A percentile compares a stretch with the other conserved stretches of the same genome.
Conservation (phyloP, 1,284 basidiomycete genomes). For the Blastosporella zonata region DNA sequence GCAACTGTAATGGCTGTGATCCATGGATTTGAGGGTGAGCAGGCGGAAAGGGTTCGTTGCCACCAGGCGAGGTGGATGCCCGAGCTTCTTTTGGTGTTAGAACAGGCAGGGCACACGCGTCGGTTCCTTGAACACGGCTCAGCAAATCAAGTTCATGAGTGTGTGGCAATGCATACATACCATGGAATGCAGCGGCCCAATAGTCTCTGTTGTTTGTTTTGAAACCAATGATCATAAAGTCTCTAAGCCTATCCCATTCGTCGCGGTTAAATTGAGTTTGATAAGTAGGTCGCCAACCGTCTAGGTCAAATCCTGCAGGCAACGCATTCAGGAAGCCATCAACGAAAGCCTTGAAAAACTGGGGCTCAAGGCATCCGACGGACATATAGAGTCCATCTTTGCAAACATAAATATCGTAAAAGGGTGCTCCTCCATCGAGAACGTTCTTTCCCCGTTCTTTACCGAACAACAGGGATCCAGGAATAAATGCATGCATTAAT, state of each 20-base stretch:
- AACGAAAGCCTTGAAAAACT: slow-evolving; percentile 66
- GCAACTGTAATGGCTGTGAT: slow-evolving; percentile 14
- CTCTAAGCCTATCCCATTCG: slow-evolving; percentile 59
- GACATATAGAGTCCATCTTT: slow-evolving; percentile 74
- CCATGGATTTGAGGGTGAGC: slow-evolving; percentile 50
- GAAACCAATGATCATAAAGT: slow-evolving; percentile 67
- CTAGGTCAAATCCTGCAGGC: slow-evolving; percentile 37
- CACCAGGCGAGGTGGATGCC: slow-evolving; percentile 29
- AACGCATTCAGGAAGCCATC: slow-evolving; percentile 53
- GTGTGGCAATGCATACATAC: slow-evolving; percentile 32
- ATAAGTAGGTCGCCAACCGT: slow-evolving; percentile 53
- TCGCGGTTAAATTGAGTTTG: slow-evolving; percentile 47
- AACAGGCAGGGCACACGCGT: slow-evolving; percentile 77
- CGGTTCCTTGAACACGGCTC: slow-evolving; percentile 47
- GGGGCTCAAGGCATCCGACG: slow-evolving; percentile 71
- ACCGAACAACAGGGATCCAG: slow-evolving; percentile 36
- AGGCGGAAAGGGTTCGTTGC: slow-evolving; percentile 36
- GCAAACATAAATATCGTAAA: slow-evolving; percentile 75
- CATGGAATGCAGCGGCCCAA: slow-evolving; percentile 68
- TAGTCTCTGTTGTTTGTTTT: slow-evolving; percentile 57
- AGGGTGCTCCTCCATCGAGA: slow-evolving; percentile 79
- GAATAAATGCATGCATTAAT: slow-evolving; percentile 47
- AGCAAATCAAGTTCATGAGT: background rate
- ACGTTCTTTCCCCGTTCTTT: slow-evolving; percentile 57
- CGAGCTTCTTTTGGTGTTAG: slow-evolving; percentile 63